These are phyloP conservation scores for Malus sylvestris DNA, from an alignment of 306 rosid genomes.

Conservation along the genomic window DNA sequence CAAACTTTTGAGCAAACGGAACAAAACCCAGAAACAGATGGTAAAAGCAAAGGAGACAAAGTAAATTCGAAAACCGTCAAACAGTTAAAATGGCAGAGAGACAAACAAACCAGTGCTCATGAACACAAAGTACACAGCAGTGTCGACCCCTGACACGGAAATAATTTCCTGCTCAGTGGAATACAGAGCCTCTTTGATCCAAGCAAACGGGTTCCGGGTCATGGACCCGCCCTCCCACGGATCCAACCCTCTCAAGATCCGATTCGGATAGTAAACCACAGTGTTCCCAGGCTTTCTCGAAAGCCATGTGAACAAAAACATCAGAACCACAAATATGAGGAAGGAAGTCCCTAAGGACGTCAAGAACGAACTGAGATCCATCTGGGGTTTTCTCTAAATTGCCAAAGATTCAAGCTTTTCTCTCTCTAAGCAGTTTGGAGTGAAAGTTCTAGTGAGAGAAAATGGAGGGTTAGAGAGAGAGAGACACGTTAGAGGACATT, in stretches of 20 bases:
- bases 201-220: slow-evolving; percentile 63
- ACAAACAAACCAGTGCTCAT: slow-evolving; percentile 55
- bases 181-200: slow-evolving; percentile 64
- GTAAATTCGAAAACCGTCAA: background rate
- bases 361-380: slow-evolving; percentile 75
- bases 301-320: slow-evolving; percentile 58
- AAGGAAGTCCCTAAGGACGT: slow-evolving; percentile 89
- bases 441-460: background rate
- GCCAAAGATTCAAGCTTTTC: background rate
- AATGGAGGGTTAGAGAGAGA: background rate
- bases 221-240: slow-evolving; percentile 39
- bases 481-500: background rate
- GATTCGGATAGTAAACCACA: slow-evolving; percentile 86
- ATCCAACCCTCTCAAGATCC: slow-evolving; percentile 72
- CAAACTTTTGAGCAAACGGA: background rate
- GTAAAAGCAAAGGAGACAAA: background rate
- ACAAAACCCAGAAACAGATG: background rate
- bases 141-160: slow-evolving; percentile 70
- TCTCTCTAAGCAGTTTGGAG: background rate
- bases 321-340: slow-evolving; percentile 52
- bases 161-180: slow-evolving; percentile 69
- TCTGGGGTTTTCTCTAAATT: slow-evolving; percentile 25
- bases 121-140: slow-evolving; percentile 91
- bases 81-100: background rate
- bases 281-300: slow-evolving; percentile 58